Evolutionary conservation across 2,329 filamentous ascomycete species (phyloP), one percentile per base, ranked within the genome.

Genomic region (Capronia epimyces): DNA sequence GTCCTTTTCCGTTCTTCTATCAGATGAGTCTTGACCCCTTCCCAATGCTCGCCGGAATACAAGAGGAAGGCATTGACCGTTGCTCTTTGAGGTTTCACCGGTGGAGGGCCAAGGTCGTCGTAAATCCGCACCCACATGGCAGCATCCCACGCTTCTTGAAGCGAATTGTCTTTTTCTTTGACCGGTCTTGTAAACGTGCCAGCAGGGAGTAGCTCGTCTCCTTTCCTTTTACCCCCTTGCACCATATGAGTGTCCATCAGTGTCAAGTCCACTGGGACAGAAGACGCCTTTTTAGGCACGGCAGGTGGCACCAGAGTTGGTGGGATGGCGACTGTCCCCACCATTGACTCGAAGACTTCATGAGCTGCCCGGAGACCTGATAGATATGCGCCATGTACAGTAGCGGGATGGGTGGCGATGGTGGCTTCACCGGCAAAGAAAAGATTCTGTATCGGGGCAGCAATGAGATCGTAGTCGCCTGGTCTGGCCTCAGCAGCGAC

Each of bases 341-440:
- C 75, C 66, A 96, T 79, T 2, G 81, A 74, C 48, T 91, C 84
- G 31, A 95, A 74, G 2, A 98, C 80, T 64, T 97, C 90, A 2
- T 87, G 84, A 9, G 93, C 93, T 2, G 86, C 93, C 43, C 93
- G 84, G 4, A 98, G 75, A 2, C 93, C 94, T 1, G 93, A 96
- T 3, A 98, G 75, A 65, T 97, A 98, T 7, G 93, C 94, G 4
- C 93, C 93, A 61, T 98, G 93, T 0, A 98, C 93, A 1, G 93
- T 98, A 25, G 94, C 93, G 10, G 94, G 93, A 65, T 98, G 90
- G 0, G 89, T 95, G 41, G 88, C 89, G 61, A 87, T 96, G 1
- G 94, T 98, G 54, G 95, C 93, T 69, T 98, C 93, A 42, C 93
- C 93, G 13, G 91, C 93, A 68, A 98, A 98, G 69, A 91, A 88